A percentile compares a stretch with the other conserved stretches of the same genome.
phyloP scores from a whole-genome alignment of 2,329 filamentous ascomycete genomes.

The Claviceps africana region DNA sequence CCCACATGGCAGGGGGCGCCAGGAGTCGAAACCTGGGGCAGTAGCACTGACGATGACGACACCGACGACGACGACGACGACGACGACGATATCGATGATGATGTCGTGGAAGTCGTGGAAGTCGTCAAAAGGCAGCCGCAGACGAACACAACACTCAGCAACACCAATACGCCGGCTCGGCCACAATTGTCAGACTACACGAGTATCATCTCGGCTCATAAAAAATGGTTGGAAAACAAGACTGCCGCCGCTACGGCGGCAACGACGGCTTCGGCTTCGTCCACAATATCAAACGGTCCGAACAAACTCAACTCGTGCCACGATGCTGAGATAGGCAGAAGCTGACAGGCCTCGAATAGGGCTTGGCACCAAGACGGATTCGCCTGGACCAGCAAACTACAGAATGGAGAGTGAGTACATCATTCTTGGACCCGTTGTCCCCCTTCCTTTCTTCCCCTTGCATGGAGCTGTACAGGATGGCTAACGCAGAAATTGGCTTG shows the following conservation, averaged over 20 bases:
- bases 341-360: neutral
- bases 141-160: neutral
- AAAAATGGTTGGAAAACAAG: neutral
- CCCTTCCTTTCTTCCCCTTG: neutral
- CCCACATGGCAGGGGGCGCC: neutral
- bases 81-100: neutral
- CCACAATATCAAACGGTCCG: neutral
- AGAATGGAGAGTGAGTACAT: neutral
- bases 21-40: constrained; percentile 1
- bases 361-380: neutral
- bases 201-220: neutral
- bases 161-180: neutral
- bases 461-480: neutral
- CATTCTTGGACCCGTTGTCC: neutral
- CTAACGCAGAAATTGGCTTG: neutral
- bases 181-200: neutral
- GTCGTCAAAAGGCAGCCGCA: neutral
- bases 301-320: neutral
- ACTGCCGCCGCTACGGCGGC: neutral
- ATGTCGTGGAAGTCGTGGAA: too few species aligned
- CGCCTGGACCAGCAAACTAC: neutral
- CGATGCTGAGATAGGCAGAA: neutral
- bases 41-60: neutral
- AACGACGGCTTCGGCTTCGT: neutral
- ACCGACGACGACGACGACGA: neutral